Evolutionary conservation across 495 filamentous ascomycete genomes (phyloP).

Genomic region (Neurospora intermedia): DNA sequence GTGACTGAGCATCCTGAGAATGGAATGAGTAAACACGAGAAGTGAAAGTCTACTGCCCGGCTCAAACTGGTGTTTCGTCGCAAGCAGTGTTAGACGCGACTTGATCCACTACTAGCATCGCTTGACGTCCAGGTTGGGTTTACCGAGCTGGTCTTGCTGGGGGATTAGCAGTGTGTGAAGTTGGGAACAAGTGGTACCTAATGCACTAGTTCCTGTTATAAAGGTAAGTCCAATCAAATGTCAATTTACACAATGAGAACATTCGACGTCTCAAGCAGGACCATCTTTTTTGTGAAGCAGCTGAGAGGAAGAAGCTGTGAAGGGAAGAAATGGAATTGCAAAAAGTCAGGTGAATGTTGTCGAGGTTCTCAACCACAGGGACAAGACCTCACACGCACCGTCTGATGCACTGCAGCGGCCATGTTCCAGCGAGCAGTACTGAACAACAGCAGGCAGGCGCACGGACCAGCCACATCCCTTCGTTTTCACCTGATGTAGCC

Average conservation of each 20-base stretch:
- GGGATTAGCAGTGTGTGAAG: background rate
- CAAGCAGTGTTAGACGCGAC: background rate
- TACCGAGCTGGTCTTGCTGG: background rate
- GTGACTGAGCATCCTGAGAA: constrained; percentile 8
- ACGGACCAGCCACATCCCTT: background rate
- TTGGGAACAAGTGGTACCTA: background rate
- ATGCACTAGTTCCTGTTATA: background rate
- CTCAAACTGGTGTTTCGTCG: background rate
- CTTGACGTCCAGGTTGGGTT: background rate
- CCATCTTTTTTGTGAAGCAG: background rate
- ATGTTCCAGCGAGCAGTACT: background rate
- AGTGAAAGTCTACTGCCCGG: background rate
- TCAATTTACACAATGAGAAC: background rate
- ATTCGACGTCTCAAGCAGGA: background rate
- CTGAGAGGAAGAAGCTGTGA: background rate
- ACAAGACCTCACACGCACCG: background rate
- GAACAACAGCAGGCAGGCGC: background rate
- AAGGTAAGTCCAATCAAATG: background rate
- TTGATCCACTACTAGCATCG: background rate
- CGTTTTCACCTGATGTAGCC: background rate
- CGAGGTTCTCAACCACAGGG: too few relatives aligned
- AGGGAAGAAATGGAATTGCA: background rate
- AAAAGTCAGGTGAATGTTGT: too few relatives aligned
- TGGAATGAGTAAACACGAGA: background rate
- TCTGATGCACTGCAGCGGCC: background rate